phyloP scores from a whole-genome alignment of 768 basidiomycete genomes.

The Boletellus sp. region DNA sequence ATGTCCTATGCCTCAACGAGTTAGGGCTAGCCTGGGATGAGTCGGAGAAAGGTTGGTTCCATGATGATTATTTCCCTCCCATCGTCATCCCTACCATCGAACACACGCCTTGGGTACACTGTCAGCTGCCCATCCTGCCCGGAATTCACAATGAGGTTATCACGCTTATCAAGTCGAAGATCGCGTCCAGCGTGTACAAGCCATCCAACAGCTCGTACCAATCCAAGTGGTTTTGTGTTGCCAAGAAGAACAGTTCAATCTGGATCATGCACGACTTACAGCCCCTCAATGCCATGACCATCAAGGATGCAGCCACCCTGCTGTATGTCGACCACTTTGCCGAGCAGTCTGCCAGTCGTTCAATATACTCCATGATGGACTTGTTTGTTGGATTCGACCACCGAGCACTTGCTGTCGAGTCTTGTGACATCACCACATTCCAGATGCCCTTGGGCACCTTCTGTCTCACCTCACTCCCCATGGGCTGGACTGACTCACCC shows the following conservation, averaged over 20 bases:
- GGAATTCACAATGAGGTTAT: conserved; percentile 24
- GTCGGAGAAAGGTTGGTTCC: conserved; percentile 32
- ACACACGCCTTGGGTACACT: conserved; percentile 34
- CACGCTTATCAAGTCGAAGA: conserved; percentile 33
- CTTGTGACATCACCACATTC: conserved; percentile 42
- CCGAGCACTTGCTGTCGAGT: neutral
- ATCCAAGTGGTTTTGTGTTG: conserved; percentile 39
- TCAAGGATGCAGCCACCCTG: conserved; percentile 8
- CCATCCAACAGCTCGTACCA: conserved; percentile 37
- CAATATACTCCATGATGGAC: conserved; percentile 3
- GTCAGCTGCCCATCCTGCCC: conserved; percentile 30
- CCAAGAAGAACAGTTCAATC: conserved; percentile 25
- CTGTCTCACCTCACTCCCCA: conserved; percentile 33
- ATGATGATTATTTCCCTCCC: conserved; percentile 32
- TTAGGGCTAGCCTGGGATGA: conserved; percentile 39
- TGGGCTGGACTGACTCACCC: conserved; percentile 42
- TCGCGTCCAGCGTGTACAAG: conserved; percentile 39
- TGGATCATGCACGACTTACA: conserved; percentile 24
- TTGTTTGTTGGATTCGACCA: conserved; percentile 1
- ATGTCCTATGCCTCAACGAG: conserved; percentile 33
- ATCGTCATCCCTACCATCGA: conserved; percentile 31
- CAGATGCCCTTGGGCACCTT: conserved; percentile 37
- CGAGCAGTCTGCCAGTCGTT: conserved; percentile 9
- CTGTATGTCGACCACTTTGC: conserved; percentile 14
- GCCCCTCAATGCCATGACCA: conserved; percentile 16